A percentile compares a stretch with the other conserved stretches of the same genome.
Evolutionary conservation across 140 eudicot genomes (phyloP).

Genomic region (Flaveria floridana): DNA sequence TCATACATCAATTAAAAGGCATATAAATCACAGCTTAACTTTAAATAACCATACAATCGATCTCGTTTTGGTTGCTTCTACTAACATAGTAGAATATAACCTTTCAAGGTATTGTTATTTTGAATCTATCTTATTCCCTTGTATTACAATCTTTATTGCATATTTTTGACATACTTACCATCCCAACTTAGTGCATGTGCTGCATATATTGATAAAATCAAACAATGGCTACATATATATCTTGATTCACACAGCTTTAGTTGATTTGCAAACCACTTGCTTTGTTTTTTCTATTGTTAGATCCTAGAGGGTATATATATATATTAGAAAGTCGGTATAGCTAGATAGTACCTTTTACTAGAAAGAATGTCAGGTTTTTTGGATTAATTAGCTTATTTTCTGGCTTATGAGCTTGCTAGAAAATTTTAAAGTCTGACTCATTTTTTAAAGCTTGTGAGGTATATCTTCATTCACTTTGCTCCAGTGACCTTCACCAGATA

Average conservation of each 20-base stretch:
- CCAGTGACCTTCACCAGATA: conserved; percentile 5
- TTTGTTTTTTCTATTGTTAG: background rate
- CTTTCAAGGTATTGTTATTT: background rate
- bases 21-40: background rate
- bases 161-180: background rate
- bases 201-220: conserved; percentile 12
- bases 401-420: background rate
- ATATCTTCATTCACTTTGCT: too few relatives aligned
- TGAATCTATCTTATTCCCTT: background rate
- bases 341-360: background rate
- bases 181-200: conserved; percentile 1
- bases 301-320: background rate
- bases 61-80: conserved; percentile 3
- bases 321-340: background rate
- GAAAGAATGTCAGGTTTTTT: background rate
- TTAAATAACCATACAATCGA: background rate
- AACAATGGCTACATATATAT: background rate
- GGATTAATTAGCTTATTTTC: background rate
- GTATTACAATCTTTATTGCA: background rate
- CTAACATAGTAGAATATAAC: background rate
- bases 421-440: background rate
- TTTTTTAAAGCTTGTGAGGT: background rate
- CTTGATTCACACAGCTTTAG: background rate
- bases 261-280: background rate
- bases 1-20: background rate